A percentile compares a stretch with the other conserved stretches of the same genome.
Conservation (phyloP, 495 filamentous ascomycete species). For the Penicillium daleae region DNA sequence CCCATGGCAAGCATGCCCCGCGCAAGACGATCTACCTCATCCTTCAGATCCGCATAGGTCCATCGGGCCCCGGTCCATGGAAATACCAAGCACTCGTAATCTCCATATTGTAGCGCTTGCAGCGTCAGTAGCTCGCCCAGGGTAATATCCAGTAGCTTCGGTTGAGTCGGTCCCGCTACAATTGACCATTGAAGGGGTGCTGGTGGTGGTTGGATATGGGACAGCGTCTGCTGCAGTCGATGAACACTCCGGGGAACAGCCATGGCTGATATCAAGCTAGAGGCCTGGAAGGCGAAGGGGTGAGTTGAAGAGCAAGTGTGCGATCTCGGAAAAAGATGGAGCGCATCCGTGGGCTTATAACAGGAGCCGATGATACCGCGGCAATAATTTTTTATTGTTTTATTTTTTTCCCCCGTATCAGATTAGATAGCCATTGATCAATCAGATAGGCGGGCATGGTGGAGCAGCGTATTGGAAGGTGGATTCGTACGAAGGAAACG, state of each 20-base stretch:
- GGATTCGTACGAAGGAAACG: neutral
- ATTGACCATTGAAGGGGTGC: slow-evolving; percentile 47
- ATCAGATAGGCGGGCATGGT: slow-evolving; percentile 8
- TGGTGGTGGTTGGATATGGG: slow-evolving; percentile 33
- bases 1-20: slow-evolving; percentile 61
- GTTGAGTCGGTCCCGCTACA: slow-evolving; percentile 62
- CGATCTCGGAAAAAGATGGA: slow-evolving; percentile 4
- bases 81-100: slow-evolving; percentile 63
- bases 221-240: slow-evolving; percentile 45
- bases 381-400: slow-evolving; percentile 4
- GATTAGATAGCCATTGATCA: slow-evolving; percentile 11
- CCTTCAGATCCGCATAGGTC: slow-evolving; percentile 67
- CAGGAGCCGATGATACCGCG: slow-evolving; percentile 9
- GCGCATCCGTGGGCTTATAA: slow-evolving; percentile 5
- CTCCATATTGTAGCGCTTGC: slow-evolving; percentile 62
- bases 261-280: slow-evolving; percentile 21
- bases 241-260: slow-evolving; percentile 34
- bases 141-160: slow-evolving; percentile 62
- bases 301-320: neutral
- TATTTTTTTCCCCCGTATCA: neutral
- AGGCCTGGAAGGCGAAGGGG: neutral
- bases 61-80: slow-evolving; percentile 68
- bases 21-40: slow-evolving; percentile 61
- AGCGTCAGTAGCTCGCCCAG: slow-evolving; percentile 64
- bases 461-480: slow-evolving; percentile 1